Base-by-base conservation (phyloP, 1,284 basidiomycete genomes). In the Moniliella sp. region DNA sequence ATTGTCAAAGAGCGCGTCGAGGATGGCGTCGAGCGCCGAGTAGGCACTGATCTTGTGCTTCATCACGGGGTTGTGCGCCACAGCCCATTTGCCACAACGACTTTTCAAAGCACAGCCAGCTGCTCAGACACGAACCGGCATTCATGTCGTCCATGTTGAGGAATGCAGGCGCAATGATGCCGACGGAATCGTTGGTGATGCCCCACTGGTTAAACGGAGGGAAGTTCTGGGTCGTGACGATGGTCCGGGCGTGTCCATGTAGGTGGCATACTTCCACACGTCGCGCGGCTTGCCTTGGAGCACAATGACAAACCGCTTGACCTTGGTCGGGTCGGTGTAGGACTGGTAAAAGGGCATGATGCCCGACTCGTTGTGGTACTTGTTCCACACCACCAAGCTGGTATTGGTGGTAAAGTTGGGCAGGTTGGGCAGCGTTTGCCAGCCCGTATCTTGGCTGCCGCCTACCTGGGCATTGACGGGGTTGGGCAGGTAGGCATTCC, bases 271-370 rank as follows among this genome's bases (percentile, higher is more conserved):
- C n/a, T n/a, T n/a, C 54, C 54, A 59, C 14, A 39, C 45, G 30
- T 59, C 50, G 10, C 53, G 28, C 13, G 50, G 43, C 28, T 51
- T 55, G 13, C 56, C 54, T 0, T 51, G 50, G 35, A 44, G 37
- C 28, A 50, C 33, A 36, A 59, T 40, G 13, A 59, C 42, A 0
- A 38, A 48, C 3, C 50, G 40, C 39, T 57, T 46, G 32, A 59
- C 42, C 19, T 42, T 45, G 2, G 32, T 12, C 2, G 33, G 23
- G 25, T 55, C 36, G 30, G 45, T 47, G 18, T 34, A 18, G 3
- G 27, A 19, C 4, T 33, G 44, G 35, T 59, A 57, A 34, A 45
- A 49, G 2, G 56, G 56, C 34, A 47, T 35, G 18, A 44, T 34
- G 3, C 39, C 48, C 12, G 25, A 32, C 1, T 38, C 35, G 9